Evolutionary conservation across 306 rosid genomes (phyloP).

Genomic region (Cucurbita argyrosperma): DNA sequence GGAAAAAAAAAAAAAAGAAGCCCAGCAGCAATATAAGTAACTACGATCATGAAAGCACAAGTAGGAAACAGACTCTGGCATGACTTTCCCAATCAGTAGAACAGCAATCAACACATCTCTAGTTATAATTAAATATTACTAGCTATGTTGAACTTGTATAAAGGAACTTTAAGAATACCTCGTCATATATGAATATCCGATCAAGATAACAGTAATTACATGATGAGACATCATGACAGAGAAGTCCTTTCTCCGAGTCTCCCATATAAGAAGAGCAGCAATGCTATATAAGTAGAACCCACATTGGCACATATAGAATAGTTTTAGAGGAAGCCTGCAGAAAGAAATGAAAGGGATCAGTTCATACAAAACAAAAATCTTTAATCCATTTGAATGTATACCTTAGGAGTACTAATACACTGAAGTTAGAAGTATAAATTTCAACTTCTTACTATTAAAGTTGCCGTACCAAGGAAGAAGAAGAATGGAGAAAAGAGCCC

Average conservation of each 20-base stretch:
- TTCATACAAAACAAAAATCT: slow-evolving; percentile 3
- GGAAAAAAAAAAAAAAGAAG: not conserved
- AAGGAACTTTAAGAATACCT: slow-evolving; percentile 33
- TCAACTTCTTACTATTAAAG: not conserved
- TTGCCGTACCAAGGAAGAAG: not conserved
- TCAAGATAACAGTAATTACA: slow-evolving; percentile 63
- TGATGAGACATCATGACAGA: slow-evolving; percentile 96
- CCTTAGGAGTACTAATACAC: not conserved
- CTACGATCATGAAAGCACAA: not conserved
- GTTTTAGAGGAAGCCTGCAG: slow-evolving; percentile 56
- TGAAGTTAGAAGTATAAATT: not conserved
- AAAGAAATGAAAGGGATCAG: slow-evolving; percentile 17
- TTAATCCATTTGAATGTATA: not conserved
- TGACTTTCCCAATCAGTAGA: not conserved
- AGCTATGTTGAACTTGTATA: not conserved
- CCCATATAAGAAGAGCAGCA: slow-evolving; percentile 84
- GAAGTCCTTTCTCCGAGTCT: slow-evolving; percentile 93
- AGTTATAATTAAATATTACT: not conserved
- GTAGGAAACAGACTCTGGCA: not conserved
- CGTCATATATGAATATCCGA: slow-evolving; percentile 60
- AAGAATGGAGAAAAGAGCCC: not conserved
- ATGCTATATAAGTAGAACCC: slow-evolving; percentile 89
- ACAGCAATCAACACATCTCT: not conserved
- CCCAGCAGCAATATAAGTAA: not conserved
- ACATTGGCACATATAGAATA: slow-evolving; percentile 77